Evolutionary conservation across 495 filamentous ascomycete species (phyloP).

Genomic region (Penicillium lagena): DNA sequence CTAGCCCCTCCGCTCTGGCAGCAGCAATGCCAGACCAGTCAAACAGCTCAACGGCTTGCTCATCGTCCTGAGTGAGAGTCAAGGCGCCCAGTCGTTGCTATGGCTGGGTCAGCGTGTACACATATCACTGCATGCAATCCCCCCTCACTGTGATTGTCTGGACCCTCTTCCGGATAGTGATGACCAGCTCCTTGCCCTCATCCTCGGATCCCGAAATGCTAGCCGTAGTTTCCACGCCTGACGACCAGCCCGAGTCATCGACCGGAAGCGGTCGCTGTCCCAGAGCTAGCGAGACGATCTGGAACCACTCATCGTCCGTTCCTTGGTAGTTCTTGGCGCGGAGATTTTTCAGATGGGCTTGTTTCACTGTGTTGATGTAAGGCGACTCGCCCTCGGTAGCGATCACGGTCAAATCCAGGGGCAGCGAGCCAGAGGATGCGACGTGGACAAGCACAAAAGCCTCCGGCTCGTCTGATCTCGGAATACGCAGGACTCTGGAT

Average conservation of each 20-base stretch:
- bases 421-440: constrained; percentile 31
- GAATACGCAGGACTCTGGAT: constrained; percentile 44
- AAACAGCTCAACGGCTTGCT: constrained; percentile 61
- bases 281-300: constrained; percentile 35
- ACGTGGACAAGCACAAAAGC: constrained; percentile 55
- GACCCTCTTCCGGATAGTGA: constrained; percentile 51
- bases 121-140: neutral
- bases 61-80: constrained; percentile 52
- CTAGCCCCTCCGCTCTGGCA: constrained; percentile 27
- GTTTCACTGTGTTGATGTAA: constrained; percentile 49
- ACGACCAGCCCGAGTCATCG: constrained; percentile 5
- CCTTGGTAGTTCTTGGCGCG: constrained; percentile 49
- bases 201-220: constrained; percentile 21
- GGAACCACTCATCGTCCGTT: constrained; percentile 50
- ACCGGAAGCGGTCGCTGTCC: constrained; percentile 12
- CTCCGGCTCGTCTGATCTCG: constrained; percentile 45
- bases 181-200: constrained; percentile 30
- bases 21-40: constrained; percentile 62
- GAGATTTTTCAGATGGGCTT: constrained; percentile 34
- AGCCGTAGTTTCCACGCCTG: constrained; percentile 31
- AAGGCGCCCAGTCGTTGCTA: constrained; percentile 69
- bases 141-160: constrained; percentile 47
- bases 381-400: constrained; percentile 64
- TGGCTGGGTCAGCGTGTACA: neutral
- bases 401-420: constrained; percentile 55